Evolutionary conservation across 1,284 basidiomycete genomes (phyloP).

Genomic region (Apiotrichum akiyoshidainum): DNA sequence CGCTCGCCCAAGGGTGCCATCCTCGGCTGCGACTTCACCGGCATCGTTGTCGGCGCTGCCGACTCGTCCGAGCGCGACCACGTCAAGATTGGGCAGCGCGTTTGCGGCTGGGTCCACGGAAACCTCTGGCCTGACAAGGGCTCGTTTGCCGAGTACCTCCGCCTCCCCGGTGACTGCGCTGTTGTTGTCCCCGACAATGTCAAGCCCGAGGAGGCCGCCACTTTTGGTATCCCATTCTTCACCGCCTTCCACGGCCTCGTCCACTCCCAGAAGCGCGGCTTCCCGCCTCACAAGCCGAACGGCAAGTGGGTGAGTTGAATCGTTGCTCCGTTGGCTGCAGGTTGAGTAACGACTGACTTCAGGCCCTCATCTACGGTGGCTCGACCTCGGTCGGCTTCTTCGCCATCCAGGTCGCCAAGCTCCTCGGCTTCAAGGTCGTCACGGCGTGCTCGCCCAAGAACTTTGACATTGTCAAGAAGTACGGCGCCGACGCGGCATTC

Average conservation of each 20-base stretch:
- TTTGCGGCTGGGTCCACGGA: constrained; percentile 55
- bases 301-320: constrained; percentile 23
- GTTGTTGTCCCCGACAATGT: constrained; percentile 28
- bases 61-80: constrained; percentile 6
- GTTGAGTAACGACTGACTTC: not conserved
- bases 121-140: constrained; percentile 45
- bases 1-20: constrained; percentile 12
- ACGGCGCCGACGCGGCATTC: constrained; percentile 52
- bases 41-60: constrained; percentile 48
- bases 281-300: constrained; percentile 17
- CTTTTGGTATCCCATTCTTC: constrained; percentile 47
- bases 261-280: constrained; percentile 10
- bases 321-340: not conserved
- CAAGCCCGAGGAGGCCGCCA: constrained; percentile 50
- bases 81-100: constrained; percentile 51
- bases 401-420: constrained; percentile 53
- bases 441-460: constrained; percentile 52
- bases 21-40: constrained; percentile 49
- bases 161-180: constrained; percentile 28
- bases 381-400: constrained; percentile 53
- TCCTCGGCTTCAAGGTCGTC: constrained; percentile 53
- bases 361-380: constrained; percentile 53
- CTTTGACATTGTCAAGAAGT: constrained; percentile 49
- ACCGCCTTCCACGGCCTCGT: constrained; percentile 23
- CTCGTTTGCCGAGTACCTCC: constrained; percentile 53